Conservation (phyloP, 2,329 filamentous ascomycete species). For the Fusarium subglutinans region DNA sequence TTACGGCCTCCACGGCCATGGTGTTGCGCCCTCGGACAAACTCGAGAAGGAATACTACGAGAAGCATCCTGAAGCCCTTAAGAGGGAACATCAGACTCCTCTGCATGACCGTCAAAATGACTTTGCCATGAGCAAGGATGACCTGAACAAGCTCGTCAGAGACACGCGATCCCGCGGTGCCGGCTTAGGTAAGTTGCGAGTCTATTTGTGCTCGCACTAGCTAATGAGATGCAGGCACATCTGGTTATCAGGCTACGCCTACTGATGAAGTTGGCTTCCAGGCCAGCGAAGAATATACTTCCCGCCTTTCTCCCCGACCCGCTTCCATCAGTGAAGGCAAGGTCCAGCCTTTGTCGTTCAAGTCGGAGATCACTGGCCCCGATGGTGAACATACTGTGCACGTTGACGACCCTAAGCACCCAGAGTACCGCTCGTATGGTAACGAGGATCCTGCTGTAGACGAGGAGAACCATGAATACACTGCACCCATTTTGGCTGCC, state of each 20-base stretch:
- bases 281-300: constrained; percentile 84
- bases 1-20: constrained; percentile 93
- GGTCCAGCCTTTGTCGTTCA: constrained; percentile 34
- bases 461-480: constrained; percentile 69
- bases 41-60: constrained; percentile 93
- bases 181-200: constrained; percentile 58
- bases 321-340: constrained; percentile 46
- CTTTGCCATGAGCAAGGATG: constrained; percentile 87
- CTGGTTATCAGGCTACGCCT: constrained; percentile 76
- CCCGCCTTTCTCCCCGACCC: constrained; percentile 74
- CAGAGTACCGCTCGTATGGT: constrained; percentile 51
- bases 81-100: constrained; percentile 74
- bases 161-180: constrained; percentile 68
- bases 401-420: constrained; percentile 68
- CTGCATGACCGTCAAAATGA: constrained; percentile 69
- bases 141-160: constrained; percentile 89
- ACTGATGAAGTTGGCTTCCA: constrained; percentile 92
- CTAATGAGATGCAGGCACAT: constrained; percentile 64
- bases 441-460: constrained; percentile 59
- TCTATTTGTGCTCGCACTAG: neutral
- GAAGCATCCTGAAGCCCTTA: constrained; percentile 84
- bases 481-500: constrained; percentile 84
- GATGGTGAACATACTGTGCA: constrained; percentile 74
- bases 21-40: constrained; percentile 76
- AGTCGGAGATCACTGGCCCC: constrained; percentile 45